Conservation (phyloP, 2,329 filamentous ascomycete species). For the Stachybotrys elegans region DNA sequence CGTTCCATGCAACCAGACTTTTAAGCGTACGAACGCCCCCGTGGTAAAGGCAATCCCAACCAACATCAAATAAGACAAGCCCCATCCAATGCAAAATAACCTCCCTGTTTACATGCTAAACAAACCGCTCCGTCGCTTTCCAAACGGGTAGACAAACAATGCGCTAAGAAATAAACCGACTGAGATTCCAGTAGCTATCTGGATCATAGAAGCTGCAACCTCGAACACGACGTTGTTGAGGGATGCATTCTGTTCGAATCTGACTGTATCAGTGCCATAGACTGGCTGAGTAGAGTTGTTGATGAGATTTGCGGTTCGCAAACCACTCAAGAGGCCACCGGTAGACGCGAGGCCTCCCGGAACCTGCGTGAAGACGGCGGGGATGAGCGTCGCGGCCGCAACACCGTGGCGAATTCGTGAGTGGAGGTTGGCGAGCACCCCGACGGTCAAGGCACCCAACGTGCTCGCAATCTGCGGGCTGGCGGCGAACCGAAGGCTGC, state of each 20-base stretch:
- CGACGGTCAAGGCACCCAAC: constrained; percentile 70
- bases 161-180: constrained; percentile 46
- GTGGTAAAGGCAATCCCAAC: too few species aligned
- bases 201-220: constrained; percentile 45
- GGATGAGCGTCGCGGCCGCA: constrained; percentile 40
- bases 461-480: constrained; percentile 74
- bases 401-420: constrained; percentile 53
- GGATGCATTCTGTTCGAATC: constrained; percentile 12
- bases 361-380: constrained; percentile 44
- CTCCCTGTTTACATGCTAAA: constrained; percentile 40
- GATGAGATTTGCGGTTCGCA: constrained; percentile 37
- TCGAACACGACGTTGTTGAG: constrained; percentile 36
- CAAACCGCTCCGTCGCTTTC: constrained; percentile 43
- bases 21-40: too few species aligned
- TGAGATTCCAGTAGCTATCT: constrained; percentile 48
- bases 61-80: too few species aligned
- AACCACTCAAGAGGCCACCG: constrained; percentile 39
- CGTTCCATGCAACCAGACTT: too few species aligned
- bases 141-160: constrained; percentile 42
- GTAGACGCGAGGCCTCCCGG: constrained; percentile 43
- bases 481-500: constrained; percentile 56
- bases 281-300: constrained; percentile 30
- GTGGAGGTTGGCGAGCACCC: constrained; percentile 73
- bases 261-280: constrained; percentile 27
- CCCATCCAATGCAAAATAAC: too few species aligned